phyloP scores from a whole-genome alignment of 2,329 filamentous ascomycete species.

The Cladosporium sp. region DNA sequence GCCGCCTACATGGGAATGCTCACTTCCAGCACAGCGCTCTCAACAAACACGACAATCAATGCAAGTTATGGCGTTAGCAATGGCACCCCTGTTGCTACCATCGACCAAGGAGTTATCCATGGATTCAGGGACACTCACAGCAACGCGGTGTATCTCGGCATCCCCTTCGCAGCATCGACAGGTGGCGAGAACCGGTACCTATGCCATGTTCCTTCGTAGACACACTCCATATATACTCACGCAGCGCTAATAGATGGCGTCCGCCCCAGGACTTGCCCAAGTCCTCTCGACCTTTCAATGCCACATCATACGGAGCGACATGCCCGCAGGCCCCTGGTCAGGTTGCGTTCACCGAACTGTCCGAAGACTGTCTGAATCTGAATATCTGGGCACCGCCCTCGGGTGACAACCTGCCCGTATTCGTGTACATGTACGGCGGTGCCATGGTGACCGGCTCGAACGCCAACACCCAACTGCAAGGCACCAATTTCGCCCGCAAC shows the following conservation, averaged over 20 bases:
- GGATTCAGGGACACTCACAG: conserved; percentile 12
- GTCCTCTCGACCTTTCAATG: conserved; percentile 20
- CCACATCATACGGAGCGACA: conserved; percentile 26
- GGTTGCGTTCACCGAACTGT: conserved; percentile 16
- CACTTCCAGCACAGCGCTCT: not conserved
- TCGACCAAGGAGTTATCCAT: conserved; percentile 9
- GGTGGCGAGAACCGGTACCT: conserved; percentile 34
- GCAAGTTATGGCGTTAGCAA: not conserved
- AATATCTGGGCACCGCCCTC: conserved; percentile 48
- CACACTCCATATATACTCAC: not conserved
- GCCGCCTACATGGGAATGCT: not conserved
- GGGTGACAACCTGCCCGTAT: conserved; percentile 43
- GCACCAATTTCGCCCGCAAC: conserved; percentile 38
- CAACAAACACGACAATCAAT: not conserved
- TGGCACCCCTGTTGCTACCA: not conserved
- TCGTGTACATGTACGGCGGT: conserved; percentile 59
- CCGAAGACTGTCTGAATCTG: conserved; percentile 54
- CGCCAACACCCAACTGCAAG: conserved; percentile 20
- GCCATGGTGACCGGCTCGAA: conserved; percentile 40
- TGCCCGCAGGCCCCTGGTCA: conserved; percentile 27
- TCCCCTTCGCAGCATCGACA: conserved; percentile 37
- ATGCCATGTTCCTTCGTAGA: no score
- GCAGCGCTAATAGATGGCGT: conserved; percentile 21
- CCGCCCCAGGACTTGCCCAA: conserved; percentile 25
- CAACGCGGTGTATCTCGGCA: conserved; percentile 33